Base-by-base conservation (phyloP, 2,329 filamentous ascomycete genomes). In the Calonectria ilicicola region DNA sequence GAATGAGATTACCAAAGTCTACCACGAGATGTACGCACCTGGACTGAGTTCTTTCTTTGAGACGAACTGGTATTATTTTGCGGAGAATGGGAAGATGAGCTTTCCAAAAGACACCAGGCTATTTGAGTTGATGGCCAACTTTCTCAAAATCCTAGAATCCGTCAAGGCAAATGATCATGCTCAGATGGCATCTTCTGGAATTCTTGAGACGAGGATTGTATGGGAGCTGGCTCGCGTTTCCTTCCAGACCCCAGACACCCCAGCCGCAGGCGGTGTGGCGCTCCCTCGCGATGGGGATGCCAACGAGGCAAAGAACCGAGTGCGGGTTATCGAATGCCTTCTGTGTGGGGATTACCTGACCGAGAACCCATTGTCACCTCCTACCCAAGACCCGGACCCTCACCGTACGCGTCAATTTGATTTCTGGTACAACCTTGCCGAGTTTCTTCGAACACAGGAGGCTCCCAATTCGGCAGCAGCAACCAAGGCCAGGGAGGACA, bases 381-480 rank as follows among this genome's bases (percentile, higher is more conserved):
- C 84, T 83, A 85, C 88, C 23, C 84, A 85, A 73, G 86, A 86
- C 73, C 84, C 86, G 29, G 89, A 91, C 74, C 87, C 88, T 72
- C 86, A 91, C 68, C 87, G 88, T 69, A 85, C 87, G 40, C 88
- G 92, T 38, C 92, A 96, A 76, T 87, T 94, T 66, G 91, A 94
- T 72, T 98, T 98, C 84, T 98, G 96, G 96, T 91, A 93, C 80
- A 89, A 90, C 29, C 87, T 98, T 19, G 95, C 92, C 64, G 90
- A 93, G 74, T 91, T 92, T 46, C 85, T 92, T 23, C 90, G 89
- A 44, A 81, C 84, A 35, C 89, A 92, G 74, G 91, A 94, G 72
- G 89, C 92, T 44, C 86, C 89, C 60, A 85, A 85, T 38, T 85
- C 89, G 7, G 80, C 80, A 2, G 71, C 75, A 32, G 75, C 81